Evolutionary conservation across 495 filamentous ascomycete genomes (phyloP), one percentile per base, ranked within the genome.

Genomic region (Trichoderma parareesei): DNA sequence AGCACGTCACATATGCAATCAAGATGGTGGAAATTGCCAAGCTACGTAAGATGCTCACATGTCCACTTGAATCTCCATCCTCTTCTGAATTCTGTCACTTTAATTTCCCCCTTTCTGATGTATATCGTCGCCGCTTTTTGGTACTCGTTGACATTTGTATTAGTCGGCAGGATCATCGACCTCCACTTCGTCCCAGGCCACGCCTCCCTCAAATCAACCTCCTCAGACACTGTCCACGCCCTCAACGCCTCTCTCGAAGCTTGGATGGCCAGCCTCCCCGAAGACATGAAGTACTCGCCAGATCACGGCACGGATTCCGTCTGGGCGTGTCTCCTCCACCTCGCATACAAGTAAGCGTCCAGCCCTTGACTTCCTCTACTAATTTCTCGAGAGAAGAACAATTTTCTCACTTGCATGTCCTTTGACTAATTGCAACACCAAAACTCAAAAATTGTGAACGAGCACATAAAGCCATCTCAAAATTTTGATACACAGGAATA

Each of bases 401-500:
- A 5, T 13, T 38, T 3, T 38, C 5, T 18, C 48, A 20, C 18
- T 33, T 10, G 10, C 38, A 40, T 13, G 59, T 61, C 20, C 13
- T 10, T 11, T 60, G 7, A 59, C 6, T 8, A 33, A 14, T 16
- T 27, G 2, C 27, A 27, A 27, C 27, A 27, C 27, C 27, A 27
- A 27, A 27, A 27, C 27, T 27, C 27, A 27, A 27, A 27, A n/a
- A 55, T 11, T 11, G 27, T 14, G 35, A 57, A 57, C 33, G 7
- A 3, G 4, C 4, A 37, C 3, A 57, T 33, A 61, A 18, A 64
- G 38, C n/a, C 3, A 41, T 9, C 27, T 60, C 77, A 77, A 62
- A 76, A 80, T 68, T 64, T 78, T 2, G 76, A 79, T 62, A 69
- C 78, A 6, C 67, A 79, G 13, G 69, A 79, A 9, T 76, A 79